phyloP scores from a whole-genome alignment of 2,329 filamentous ascomycete genomes.

The Mariannaea elegans region DNA sequence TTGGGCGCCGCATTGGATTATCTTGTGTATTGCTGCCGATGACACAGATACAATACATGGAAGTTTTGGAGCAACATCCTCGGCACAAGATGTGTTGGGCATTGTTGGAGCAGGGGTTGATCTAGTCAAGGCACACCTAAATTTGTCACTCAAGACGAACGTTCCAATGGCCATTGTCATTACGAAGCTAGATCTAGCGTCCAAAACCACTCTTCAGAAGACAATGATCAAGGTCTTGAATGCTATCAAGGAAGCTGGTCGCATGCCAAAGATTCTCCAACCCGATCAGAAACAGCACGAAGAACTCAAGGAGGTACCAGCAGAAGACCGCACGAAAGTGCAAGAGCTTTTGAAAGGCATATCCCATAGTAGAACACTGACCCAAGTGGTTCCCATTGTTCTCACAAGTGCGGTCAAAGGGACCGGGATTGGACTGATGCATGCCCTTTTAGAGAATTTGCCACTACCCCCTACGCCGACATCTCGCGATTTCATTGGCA shows the following conservation, averaged over 20 bases:
- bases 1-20: constrained; percentile 94
- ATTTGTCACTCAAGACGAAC: constrained; percentile 82
- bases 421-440: constrained; percentile 80
- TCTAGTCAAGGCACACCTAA: constrained; percentile 80
- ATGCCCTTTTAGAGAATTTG: constrained; percentile 80
- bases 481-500: constrained; percentile 62
- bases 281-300: constrained; percentile 58
- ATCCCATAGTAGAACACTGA: constrained; percentile 50
- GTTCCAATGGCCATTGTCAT: constrained; percentile 83
- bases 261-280: constrained; percentile 78
- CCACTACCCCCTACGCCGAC: constrained; percentile 71
- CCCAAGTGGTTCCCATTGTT: constrained; percentile 78
- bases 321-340: constrained; percentile 66
- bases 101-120: constrained; percentile 68
- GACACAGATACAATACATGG: constrained; percentile 60
- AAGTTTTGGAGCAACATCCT: constrained; percentile 53
- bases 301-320: constrained; percentile 66
- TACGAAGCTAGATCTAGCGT: constrained; percentile 90
- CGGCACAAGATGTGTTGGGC: constrained; percentile 61
- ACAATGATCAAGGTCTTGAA: constrained; percentile 80
- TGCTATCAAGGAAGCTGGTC: constrained; percentile 77
- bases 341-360: constrained; percentile 64
- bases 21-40: constrained; percentile 87
- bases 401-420: constrained; percentile 89
- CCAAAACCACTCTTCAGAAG: constrained; percentile 72